Percentiles rank a stretch among this genome's conserved stretches.
Conservation (phyloP, 352 stramenopile genomes). For the Globisporangium camurandrum region DNA sequence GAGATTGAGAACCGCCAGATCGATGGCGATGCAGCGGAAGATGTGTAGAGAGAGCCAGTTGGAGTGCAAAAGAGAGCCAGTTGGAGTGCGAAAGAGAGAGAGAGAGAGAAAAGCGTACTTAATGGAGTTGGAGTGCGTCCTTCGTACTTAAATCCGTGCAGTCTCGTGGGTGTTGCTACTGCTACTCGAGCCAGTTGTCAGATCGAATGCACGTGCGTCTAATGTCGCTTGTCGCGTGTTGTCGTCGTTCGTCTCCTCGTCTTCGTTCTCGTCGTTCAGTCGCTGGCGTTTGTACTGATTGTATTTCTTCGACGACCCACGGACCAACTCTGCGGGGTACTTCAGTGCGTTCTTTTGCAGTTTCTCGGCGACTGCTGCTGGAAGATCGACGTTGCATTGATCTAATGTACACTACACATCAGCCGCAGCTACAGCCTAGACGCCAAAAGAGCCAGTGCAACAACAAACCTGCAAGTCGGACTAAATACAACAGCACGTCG, state of each 20-base stretch:
- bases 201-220: neutral
- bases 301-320: conserved; percentile 71
- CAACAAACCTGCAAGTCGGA: conserved; percentile 85
- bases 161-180: neutral
- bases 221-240: neutral
- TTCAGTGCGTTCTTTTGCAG: conserved; percentile 87
- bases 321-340: conserved; percentile 60
- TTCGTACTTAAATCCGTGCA: neutral
- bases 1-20: conserved; percentile 98
- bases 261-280: conserved; percentile 14
- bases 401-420: conserved; percentile 22
- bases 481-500: conserved; percentile 95
- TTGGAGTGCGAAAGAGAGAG: neutral
- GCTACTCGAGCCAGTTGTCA: no score
- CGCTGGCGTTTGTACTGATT: conserved; percentile 71
- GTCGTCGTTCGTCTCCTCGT: neutral
- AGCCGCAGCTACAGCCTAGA: no score
- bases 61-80: neutral
- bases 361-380: conserved; percentile 87
- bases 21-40: conserved; percentile 96
- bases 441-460: no score
- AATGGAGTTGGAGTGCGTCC: no score
- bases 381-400: conserved; percentile 87
- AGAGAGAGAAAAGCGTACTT: neutral
- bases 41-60: conserved; percentile 32